These are phyloP conservation scores for Beauveria caledonica DNA, from an alignment of 2,329 filamentous ascomycete genomes.

Conservation along the genomic window DNA sequence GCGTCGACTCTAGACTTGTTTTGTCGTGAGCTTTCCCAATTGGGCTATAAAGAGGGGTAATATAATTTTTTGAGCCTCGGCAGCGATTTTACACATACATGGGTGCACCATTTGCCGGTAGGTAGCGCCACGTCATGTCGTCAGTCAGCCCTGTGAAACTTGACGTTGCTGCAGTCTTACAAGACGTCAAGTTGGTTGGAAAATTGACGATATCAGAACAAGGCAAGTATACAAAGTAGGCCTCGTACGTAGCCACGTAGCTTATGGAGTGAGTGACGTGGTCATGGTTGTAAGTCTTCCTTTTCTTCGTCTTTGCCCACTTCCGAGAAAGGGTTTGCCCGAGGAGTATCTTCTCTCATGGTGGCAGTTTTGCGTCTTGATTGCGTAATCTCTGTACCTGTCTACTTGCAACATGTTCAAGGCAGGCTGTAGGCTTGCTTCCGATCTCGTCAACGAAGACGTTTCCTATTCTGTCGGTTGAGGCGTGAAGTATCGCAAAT, in stretches of 20 bases:
- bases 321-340: background rate
- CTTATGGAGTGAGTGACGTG: background rate
- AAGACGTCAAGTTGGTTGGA: background rate
- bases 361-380: too few species aligned
- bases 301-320: background rate
- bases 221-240: background rate
- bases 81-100: background rate
- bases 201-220: background rate
- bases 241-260: background rate
- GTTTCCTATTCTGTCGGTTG: too few species aligned
- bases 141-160: background rate
- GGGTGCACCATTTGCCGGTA: background rate
- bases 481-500: too few species aligned
- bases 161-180: background rate
- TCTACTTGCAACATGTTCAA: too few species aligned
- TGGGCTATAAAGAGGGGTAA: constrained; percentile 1
- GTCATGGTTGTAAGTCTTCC: background rate
- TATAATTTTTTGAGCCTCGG: background rate
- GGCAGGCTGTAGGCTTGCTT: too few species aligned
- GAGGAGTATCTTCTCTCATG: too few species aligned
- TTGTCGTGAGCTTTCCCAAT: background rate
- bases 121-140: background rate
- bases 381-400: too few species aligned
- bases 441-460: too few species aligned
- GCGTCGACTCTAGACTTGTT: constrained; percentile 2